Evolutionary conservation across 78 protist species (phyloP).

Genomic region (Dictyostelium capitatum): DNA sequence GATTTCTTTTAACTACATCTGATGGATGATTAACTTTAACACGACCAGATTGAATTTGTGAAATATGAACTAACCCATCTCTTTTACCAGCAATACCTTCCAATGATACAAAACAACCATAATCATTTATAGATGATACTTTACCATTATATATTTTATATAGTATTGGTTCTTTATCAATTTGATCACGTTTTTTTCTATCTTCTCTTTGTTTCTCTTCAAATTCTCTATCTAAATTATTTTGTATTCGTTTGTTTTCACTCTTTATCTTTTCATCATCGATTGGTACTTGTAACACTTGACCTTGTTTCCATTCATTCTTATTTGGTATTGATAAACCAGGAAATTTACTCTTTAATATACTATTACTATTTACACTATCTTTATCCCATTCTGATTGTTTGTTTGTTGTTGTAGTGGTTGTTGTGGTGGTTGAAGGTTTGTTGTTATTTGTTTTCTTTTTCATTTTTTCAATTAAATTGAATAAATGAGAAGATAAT

Average conservation of each 20-base stretch:
- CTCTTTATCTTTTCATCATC: background rate
- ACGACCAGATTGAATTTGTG: slow-evolving; percentile 45
- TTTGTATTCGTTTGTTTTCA: background rate
- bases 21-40: slow-evolving; percentile 8
- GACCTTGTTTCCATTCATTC: slow-evolving; percentile 20
- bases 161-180: slow-evolving; percentile 84
- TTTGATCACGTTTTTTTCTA: slow-evolving; percentile 22
- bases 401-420: background rate
- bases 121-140: slow-evolving; percentile 85
- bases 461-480: slow-evolving; percentile 76
- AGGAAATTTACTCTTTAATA: slow-evolving; percentile 54
- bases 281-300: background rate
- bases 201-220: slow-evolving; percentile 18
- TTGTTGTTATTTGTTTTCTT: slow-evolving; percentile 41
- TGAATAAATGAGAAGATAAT: slow-evolving; percentile 62
- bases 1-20: slow-evolving; percentile 62
- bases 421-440: background rate
- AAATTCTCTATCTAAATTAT: slow-evolving; percentile 5
- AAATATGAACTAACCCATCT: slow-evolving; percentile 94
- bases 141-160: slow-evolving; percentile 88
- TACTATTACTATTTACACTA: background rate
- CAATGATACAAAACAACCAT: slow-evolving; percentile 91
- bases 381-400: slow-evolving; percentile 20
- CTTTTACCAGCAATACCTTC: slow-evolving; percentile 80
- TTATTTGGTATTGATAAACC: slow-evolving; percentile 88